Evolutionary conservation across 2,329 filamentous ascomycete genomes (phyloP), one percentile per base, ranked within the genome.

Genomic region (Trichoderma polysporum): DNA sequence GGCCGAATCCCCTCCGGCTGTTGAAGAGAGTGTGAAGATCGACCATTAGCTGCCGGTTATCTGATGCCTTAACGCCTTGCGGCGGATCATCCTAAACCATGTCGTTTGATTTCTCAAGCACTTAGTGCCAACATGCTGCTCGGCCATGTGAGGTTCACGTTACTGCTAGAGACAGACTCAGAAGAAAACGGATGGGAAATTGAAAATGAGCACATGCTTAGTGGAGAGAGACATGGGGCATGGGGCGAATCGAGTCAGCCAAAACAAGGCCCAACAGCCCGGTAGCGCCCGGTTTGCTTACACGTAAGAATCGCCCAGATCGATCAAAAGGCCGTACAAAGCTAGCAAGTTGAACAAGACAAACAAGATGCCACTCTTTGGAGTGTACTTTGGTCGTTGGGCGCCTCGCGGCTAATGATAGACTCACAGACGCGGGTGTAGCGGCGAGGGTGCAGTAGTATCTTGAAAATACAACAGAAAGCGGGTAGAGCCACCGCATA

Each of bases 231-330:
- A 17, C 45, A 65, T 13, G 47, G 52, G 49, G 25, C 45, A 39
- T 19, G 33, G 27, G 22, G 22, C n/a, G 39, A 45, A n/a, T 22
- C 56, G 47, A 35, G 33, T 45, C 35, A 66, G 60, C 52, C 47
- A 65, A 45, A 56, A 19, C 52, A 69, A 49, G 69, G 70, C 70
- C 75, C 75, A 71, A 72, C 63, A 70, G 69, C 73, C 68, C 72
- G 76, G 75, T 74, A 75, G 72, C 74, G 74, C 74, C 67, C 71
- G 70, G 64, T 71, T 66, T 75, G 73, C 73, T 74, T 74, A 47
- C 22, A 63, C 59, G 49, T 39, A 25, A 27, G 33, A 35, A 35
- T 13, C 53, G 52, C n/a, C 31, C 56, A 54, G 59, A 61, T 49
- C 35, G 31, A 53, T 50, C n/a, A 27, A 47, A 41, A 60, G 35